Percentiles rank a stretch among this genome's conserved stretches.
Evolutionary conservation across 2,329 filamentous ascomycete genomes (phyloP).

Genomic region (Cladosporium sp.): DNA sequence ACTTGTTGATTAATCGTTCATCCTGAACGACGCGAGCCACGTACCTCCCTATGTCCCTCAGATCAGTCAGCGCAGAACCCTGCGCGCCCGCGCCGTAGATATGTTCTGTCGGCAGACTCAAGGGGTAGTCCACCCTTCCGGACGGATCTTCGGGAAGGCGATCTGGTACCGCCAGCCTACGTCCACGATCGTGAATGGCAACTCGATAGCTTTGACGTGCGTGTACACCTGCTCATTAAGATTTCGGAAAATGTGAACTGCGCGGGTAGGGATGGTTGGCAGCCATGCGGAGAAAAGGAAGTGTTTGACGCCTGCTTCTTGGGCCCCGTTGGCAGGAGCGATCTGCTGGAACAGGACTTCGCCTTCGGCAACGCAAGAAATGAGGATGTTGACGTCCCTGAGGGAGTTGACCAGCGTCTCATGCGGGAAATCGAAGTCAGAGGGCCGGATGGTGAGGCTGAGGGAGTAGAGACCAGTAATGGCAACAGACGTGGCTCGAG

Average conservation of each 20-base stretch:
- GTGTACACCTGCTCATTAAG: slow-evolving; percentile 51
- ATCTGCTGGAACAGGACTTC: slow-evolving; percentile 38
- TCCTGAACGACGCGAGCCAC: slow-evolving; percentile 51
- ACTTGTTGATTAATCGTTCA: slow-evolving; percentile 50
- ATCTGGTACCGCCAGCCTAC: slow-evolving; percentile 58
- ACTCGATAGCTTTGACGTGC: slow-evolving; percentile 43
- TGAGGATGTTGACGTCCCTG: slow-evolving; percentile 32
- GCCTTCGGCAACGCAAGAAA: slow-evolving; percentile 24
- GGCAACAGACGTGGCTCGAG: slow-evolving; percentile 40
- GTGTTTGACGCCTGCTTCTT: slow-evolving; percentile 56
- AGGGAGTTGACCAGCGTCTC: slow-evolving; percentile 42
- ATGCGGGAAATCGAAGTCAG: slow-evolving; percentile 41
- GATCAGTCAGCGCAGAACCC: slow-evolving; percentile 44
- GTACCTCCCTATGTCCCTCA: slow-evolving; percentile 52
- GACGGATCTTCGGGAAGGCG: slow-evolving; percentile 43
- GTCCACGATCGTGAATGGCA: slow-evolving; percentile 56
- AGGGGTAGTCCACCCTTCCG: slow-evolving; percentile 43
- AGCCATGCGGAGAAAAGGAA: slow-evolving; percentile 48
- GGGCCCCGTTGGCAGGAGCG: slow-evolving; percentile 54
- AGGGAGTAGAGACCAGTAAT: slow-evolving; percentile 44
- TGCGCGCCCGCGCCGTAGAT: slow-evolving; percentile 46
- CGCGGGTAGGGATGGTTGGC: slow-evolving; percentile 42
- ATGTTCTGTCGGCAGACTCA: slow-evolving; percentile 32
- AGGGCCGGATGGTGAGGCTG: slow-evolving; percentile 42
- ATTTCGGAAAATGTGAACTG: slow-evolving; percentile 34